A percentile compares a stretch with the other conserved stretches of the same genome.
These are phyloP conservation scores for Drosera capensis DNA, from an alignment of 148 eudicot species.

Conservation along the genomic window DNA sequence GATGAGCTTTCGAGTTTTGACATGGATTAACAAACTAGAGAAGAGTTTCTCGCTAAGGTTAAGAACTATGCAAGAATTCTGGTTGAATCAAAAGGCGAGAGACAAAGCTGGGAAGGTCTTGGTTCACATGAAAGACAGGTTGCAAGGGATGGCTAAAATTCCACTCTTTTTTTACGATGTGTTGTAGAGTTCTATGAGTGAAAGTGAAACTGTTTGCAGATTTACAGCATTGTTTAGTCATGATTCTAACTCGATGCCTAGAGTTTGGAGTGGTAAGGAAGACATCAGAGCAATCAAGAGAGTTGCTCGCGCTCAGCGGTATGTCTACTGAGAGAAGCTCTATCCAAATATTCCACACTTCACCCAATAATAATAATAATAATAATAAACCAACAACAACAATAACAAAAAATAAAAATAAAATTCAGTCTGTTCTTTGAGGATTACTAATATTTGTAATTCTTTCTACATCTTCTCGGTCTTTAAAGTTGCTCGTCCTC, in stretches of 20 bases:
- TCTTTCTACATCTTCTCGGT: conserved; percentile 27
- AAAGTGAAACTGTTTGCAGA: conserved; percentile 24
- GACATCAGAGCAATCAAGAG: conserved; percentile 81
- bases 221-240: conserved; percentile 76
- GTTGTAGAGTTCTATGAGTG: conserved; percentile 3
- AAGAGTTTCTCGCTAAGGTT: conserved; percentile 49
- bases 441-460: not conserved
- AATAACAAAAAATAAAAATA: too few species aligned
- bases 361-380: too few species aligned
- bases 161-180: not conserved
- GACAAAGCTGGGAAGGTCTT: conserved; percentile 90
- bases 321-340: conserved; percentile 7
- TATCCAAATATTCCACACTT: not conserved
- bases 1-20: conserved; percentile 69
- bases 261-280: conserved; percentile 96
- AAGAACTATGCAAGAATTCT: conserved; percentile 61
- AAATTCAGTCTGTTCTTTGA: too few species aligned
- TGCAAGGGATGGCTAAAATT: not conserved
- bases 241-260: conserved; percentile 96
- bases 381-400: too few species aligned
- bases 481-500: conserved; percentile 71
- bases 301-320: conserved; percentile 83
- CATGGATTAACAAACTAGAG: conserved; percentile 52
- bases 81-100: conserved; percentile 71
- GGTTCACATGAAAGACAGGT: conserved; percentile 94